Percentiles rank a stretch among this genome's conserved stretches.
Evolutionary conservation across 306 rosid genomes (phyloP).

Genomic region (Ceratonia siliqua): DNA sequence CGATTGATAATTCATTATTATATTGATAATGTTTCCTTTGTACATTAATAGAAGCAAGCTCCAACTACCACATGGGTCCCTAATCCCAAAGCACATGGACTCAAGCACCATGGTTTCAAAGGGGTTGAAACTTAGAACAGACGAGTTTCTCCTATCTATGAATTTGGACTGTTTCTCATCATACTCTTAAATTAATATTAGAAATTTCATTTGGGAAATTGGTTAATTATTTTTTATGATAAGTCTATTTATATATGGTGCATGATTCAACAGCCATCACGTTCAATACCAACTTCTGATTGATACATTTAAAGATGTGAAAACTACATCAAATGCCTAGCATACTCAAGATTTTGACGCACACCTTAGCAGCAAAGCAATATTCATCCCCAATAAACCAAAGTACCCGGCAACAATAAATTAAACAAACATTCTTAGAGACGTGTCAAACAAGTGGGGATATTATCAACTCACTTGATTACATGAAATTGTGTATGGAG

Average conservation of each 20-base stretch:
- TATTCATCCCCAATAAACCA: background rate
- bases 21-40: too few relatives aligned
- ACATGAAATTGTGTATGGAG: background rate
- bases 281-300: conserved; percentile 63
- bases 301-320: conserved; percentile 47
- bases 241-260: conserved; percentile 30
- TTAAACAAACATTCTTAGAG: background rate
- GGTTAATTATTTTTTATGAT: conserved; percentile 25
- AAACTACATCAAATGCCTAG: conserved; percentile 36
- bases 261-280: conserved; percentile 51
- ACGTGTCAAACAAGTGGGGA: conserved; percentile 35
- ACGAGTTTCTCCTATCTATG: conserved; percentile 23
- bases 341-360: conserved; percentile 35
- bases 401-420: background rate
- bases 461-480: background rate
- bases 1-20: background rate
- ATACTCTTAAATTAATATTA: conserved; percentile 12
- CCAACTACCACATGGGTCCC: conserved; percentile 35
- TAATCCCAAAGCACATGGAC: conserved; percentile 15
- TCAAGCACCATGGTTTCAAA: background rate
- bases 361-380: conserved; percentile 35
- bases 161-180: conserved; percentile 37
- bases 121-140: conserved; percentile 24
- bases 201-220: conserved; percentile 1
- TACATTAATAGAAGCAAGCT: background rate